A percentile compares a stretch with the other conserved stretches of the same genome.
phyloP scores from a whole-genome alignment of 164 flowering plant genomes.

The Warburgia ugandensis region DNA sequence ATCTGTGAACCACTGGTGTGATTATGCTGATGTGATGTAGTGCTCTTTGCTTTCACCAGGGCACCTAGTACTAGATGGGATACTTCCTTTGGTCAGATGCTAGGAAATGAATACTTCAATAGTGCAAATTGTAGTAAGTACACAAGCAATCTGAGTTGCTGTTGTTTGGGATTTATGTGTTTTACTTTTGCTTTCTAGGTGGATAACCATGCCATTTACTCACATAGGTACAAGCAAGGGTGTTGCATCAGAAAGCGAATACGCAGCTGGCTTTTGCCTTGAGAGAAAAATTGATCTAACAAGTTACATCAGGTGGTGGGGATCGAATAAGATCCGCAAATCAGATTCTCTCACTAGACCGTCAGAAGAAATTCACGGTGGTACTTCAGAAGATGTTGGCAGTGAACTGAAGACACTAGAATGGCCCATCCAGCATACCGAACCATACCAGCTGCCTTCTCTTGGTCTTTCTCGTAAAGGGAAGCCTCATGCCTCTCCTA shows the following conservation, averaged over 20 bases:
- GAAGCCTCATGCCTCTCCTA: constrained; percentile 28
- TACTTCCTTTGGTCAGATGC: constrained; percentile 52
- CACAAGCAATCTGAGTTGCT: background rate
- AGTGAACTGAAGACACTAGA: constrained; percentile 64
- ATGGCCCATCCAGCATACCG: constrained; percentile 47
- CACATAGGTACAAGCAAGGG: constrained; percentile 52
- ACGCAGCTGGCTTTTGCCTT: constrained; percentile 42
- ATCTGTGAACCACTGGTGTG: too few relatives aligned
- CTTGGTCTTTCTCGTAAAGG: constrained; percentile 43
- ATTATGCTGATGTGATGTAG: too few relatives aligned
- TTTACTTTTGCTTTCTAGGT: constrained; percentile 1
- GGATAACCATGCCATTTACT: constrained; percentile 5
- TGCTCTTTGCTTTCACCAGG: constrained; percentile 14
- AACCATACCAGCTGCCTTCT: constrained; percentile 86
- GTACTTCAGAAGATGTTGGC: constrained; percentile 44
- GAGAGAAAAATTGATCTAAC: constrained; percentile 88
- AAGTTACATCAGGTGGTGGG: constrained; percentile 93
- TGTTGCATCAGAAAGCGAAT: constrained; percentile 53
- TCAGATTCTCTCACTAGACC: constrained; percentile 39
- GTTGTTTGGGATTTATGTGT: background rate
- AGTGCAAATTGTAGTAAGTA: constrained; percentile 51
- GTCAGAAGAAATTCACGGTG: constrained; percentile 44
- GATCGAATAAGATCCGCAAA: constrained; percentile 47
- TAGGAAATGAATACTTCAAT: constrained; percentile 60
- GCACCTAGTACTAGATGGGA: constrained; percentile 71